Evolutionary conservation across 768 basidiomycete species (phyloP).

Genomic region (Termitomyces sp.): DNA sequence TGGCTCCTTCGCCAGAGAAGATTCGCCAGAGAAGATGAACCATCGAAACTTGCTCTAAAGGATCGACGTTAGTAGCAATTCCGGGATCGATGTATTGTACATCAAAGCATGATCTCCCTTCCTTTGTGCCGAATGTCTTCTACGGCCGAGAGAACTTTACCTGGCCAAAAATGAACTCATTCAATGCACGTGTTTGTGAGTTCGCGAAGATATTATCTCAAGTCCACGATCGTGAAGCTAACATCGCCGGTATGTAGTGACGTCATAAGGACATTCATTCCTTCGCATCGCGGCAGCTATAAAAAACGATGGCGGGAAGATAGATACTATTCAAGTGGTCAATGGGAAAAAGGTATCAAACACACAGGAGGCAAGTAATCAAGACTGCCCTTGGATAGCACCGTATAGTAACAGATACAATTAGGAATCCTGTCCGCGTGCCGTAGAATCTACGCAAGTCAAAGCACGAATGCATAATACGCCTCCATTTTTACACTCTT

Average conservation of each 20-base stretch:
- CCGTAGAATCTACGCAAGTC: not conserved
- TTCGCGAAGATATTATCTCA: not conserved
- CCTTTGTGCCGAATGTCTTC: no score
- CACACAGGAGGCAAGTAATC: not conserved
- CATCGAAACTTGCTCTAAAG: no score
- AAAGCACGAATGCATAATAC: conserved; percentile 6
- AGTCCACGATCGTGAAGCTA: no score
- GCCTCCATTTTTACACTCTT: not conserved
- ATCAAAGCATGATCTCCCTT: no score
- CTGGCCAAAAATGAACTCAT: no score
- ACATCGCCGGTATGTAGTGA: not conserved
- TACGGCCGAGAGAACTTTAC: no score
- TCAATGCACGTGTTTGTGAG: not conserved
- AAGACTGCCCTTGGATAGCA: not conserved
- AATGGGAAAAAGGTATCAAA: not conserved
- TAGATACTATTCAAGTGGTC: not conserved
- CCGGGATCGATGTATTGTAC: no score
- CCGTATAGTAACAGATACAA: not conserved
- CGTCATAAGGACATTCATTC: not conserved
- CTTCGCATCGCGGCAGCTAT: not conserved
- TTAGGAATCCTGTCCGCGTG: conserved; percentile 2
- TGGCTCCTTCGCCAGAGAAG: no score
- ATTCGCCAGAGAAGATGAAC: no score
- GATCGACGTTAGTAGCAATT: no score
- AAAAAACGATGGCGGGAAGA: not conserved